Evolutionary conservation across 2,329 filamentous ascomycete genomes (phyloP).

Genomic region (Nothophoma quercina): DNA sequence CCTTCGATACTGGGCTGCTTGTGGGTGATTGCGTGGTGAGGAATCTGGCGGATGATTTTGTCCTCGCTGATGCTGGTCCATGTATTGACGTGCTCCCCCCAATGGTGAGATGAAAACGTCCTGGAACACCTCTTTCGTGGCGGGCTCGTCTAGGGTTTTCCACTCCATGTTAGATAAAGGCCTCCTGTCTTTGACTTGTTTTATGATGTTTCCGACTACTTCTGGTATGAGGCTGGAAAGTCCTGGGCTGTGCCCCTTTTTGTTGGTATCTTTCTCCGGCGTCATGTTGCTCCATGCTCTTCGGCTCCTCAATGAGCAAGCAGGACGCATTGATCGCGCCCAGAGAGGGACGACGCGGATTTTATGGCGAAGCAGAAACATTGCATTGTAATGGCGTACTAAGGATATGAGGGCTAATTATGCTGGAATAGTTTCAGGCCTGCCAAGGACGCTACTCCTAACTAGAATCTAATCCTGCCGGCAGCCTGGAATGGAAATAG

Average conservation of each 20-base stretch:
- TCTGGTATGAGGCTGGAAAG: neutral
- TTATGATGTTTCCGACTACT: neutral
- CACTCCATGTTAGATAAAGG: neutral
- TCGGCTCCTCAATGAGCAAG: too few relatives aligned
- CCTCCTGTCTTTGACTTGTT: neutral
- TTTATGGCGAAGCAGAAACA: too few relatives aligned
- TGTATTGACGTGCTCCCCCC: slow-evolving; percentile 23
- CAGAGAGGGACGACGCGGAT: neutral
- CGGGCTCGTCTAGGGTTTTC: neutral
- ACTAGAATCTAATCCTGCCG: too few relatives aligned
- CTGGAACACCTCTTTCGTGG: slow-evolving; percentile 1
- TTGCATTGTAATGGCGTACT: too few relatives aligned
- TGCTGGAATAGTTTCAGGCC: too few relatives aligned
- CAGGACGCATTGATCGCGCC: neutral
- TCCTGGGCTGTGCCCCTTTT: too few relatives aligned
- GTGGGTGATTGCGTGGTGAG: slow-evolving; percentile 14
- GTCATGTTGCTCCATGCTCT: neutral
- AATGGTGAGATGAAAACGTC: neutral
- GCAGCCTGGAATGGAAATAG: too few relatives aligned
- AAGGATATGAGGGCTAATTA: too few relatives aligned
- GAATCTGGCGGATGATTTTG: slow-evolving; percentile 3
- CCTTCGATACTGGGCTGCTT: slow-evolving; percentile 1
- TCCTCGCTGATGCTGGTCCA: slow-evolving; percentile 15
- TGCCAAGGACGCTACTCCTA: too few relatives aligned
- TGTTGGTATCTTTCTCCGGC: too few relatives aligned